Evolutionary conservation across 1,139 yeast species (phyloP).

Genomic region (Arxiozyma slooffiae): DNA sequence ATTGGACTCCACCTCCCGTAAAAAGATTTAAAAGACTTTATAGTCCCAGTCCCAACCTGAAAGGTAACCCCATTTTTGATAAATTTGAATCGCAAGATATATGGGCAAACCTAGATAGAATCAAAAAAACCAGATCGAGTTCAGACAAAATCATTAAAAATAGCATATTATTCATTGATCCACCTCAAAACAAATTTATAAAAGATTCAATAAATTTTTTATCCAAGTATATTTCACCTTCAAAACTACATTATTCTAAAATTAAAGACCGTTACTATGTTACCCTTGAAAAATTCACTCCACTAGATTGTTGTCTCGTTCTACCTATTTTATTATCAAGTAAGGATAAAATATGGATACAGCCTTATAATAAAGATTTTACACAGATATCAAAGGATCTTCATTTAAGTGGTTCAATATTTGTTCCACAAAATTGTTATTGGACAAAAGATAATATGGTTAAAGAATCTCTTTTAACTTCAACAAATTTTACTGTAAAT

Average conservation of each 20-base stretch:
- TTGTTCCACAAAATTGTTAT: slow-evolving; percentile 9
- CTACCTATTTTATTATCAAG: slow-evolving; percentile 16
- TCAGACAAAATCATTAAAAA: slow-evolving; percentile 13
- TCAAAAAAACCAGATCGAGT: slow-evolving; percentile 11
- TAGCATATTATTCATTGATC: slow-evolving; percentile 16
- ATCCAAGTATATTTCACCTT: slow-evolving; percentile 12
- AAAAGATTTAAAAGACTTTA: slow-evolving; percentile 4
- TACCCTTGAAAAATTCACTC: slow-evolving; percentile 13
- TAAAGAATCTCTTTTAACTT: not conserved
- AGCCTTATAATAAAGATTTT: slow-evolving; percentile 7
- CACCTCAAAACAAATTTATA: slow-evolving; percentile 5
- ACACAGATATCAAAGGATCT: slow-evolving; percentile 12
- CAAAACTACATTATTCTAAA: slow-evolving; percentile 9
- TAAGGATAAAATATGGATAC: slow-evolving; percentile 12
- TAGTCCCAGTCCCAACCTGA: not conserved
- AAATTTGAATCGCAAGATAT: slow-evolving; percentile 17
- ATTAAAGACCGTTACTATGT: slow-evolving; percentile 4
- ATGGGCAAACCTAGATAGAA: slow-evolving; percentile 19
- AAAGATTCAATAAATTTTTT: slow-evolving; percentile 11
- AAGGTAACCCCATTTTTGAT: not conserved
- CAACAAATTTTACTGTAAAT: not conserved
- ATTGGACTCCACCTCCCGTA: not conserved
- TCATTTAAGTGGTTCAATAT: slow-evolving; percentile 16
- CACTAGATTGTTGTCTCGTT: slow-evolving; percentile 21
- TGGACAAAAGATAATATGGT: slow-evolving; percentile 4